Base-by-base conservation (phyloP, 805 yeast species). In the Wickerhamiella australiensis region DNA sequence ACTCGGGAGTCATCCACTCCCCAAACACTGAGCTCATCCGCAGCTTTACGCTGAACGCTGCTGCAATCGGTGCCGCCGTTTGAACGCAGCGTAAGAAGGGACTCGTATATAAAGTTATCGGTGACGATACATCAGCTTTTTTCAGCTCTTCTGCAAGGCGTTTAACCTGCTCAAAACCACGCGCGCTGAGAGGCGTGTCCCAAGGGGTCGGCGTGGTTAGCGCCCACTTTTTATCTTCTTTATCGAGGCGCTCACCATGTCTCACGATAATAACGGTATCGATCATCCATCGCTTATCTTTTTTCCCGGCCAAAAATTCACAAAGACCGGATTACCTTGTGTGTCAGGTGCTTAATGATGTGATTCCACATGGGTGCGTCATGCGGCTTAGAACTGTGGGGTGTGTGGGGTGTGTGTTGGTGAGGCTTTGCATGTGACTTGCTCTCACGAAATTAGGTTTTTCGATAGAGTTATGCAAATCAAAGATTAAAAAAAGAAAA, bases 1-100 rank as follows among this genome's bases (percentile, higher is more conserved):
- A 67, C 54, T 65, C 70, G 5, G 65, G 61, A 2, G 65, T 63
- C 50, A 62, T 61, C 69, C 69, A 67, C 49, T 67, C 70, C 21
- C 71, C 70, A 29, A 66, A 57, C 26, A 58, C 64, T 5, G 62
- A 51, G 53, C 61, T 66, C 40, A 66, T 35, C 8, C 63, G 57
- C 29, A 57, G 29, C n/a, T 42, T 46, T 37, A 47, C 33, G 15
- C 26, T 33, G 9, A 48, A 35, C 2, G 29, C 33, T 22, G 15
- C 21, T 13, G 64, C 67, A 13, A 66, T 53, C 23, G 52, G 49
- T 15, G 52, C 50, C 2, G 69, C 65, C 1, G 70, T 67, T 50
- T 64, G 64, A 8, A 57, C 65, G 48, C 70, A 67, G n/a, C 70
- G 59, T 46, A 64, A 53, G 50, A 65, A 67, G 15, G 70, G 70